These are phyloP conservation scores for Metarhizium humberi DNA, from an alignment of 2,329 filamentous ascomycete genomes.

Conservation along the genomic window DNA sequence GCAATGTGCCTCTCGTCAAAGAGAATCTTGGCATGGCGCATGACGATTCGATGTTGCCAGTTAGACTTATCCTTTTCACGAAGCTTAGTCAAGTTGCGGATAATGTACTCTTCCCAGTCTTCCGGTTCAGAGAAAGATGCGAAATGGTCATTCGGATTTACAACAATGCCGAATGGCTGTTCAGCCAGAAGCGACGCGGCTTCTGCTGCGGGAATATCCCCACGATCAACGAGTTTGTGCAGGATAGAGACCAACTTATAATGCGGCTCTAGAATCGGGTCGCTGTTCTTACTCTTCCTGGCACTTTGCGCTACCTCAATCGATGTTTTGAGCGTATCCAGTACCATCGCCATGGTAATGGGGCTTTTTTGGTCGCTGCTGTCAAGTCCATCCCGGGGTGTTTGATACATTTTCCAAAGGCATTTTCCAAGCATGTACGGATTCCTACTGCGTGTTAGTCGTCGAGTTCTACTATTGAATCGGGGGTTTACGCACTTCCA, in stretches of 20 bases:
- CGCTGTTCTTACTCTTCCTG: conserved; percentile 49
- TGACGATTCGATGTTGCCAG: conserved; percentile 90
- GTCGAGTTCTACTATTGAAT: background rate
- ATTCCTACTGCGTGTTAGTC: conserved; percentile 28
- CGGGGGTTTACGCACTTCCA: conserved; percentile 39
- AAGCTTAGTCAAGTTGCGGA: conserved; percentile 40
- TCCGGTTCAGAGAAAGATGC: conserved; percentile 36
- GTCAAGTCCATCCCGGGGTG: conserved; percentile 33
- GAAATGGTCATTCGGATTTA: conserved; percentile 24
- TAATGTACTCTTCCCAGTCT: conserved; percentile 48
- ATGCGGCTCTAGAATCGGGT: conserved; percentile 82
- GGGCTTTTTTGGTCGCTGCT: conserved; percentile 27
- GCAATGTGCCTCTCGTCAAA: conserved; percentile 33
- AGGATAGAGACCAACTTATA: conserved; percentile 80
- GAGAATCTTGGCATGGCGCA: conserved; percentile 54
- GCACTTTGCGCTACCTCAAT: conserved; percentile 40
- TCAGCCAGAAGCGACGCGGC: conserved; percentile 44
- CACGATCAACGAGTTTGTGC: conserved; percentile 64
- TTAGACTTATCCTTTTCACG: conserved; percentile 78
- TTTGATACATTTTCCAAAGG: conserved; percentile 55
- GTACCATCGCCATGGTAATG: conserved; percentile 27
- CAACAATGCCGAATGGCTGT: conserved; percentile 39
- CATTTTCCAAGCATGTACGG: conserved; percentile 54
- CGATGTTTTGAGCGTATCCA: conserved; percentile 41
- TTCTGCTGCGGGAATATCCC: conserved; percentile 36